These are phyloP conservation scores for Adansonia madagascariensis DNA, from an alignment of 441 rosid genomes.

Conservation along the genomic window DNA sequence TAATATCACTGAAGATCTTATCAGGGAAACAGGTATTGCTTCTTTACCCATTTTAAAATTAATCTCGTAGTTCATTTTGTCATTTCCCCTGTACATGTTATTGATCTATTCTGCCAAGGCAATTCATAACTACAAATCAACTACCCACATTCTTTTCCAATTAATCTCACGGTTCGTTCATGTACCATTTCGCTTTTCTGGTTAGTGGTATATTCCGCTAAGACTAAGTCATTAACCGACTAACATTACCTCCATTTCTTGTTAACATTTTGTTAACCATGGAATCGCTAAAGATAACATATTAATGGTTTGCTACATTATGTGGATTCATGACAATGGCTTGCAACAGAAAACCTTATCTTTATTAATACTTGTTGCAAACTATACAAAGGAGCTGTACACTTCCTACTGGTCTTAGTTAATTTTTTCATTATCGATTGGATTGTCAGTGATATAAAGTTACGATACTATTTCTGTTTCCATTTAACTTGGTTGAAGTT, in stretches of 20 bases:
- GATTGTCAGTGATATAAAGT: not conserved
- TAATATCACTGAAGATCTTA: constrained; percentile 72
- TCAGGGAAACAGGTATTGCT: constrained; percentile 75
- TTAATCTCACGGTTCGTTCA: not conserved
- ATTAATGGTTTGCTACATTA: not conserved
- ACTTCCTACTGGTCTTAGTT: constrained; percentile 19
- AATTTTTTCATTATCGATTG: constrained; percentile 19
- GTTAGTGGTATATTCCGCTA: not conserved
- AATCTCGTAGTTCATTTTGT: constrained; percentile 4
- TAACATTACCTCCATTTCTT: not conserved
- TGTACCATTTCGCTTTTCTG: not conserved
- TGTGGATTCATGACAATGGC: not conserved
- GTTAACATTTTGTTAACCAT: not conserved
- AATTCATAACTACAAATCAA: not conserved
- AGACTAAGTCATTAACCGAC: not conserved
- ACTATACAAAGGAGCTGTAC: no score
- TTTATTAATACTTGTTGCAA: not conserved
- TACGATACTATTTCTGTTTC: not conserved
- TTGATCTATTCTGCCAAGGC: not conserved
- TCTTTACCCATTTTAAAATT: not conserved
- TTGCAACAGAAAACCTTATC: not conserved
- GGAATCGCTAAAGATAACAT: not conserved
- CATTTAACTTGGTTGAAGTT: not conserved
- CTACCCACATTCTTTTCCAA: not conserved
- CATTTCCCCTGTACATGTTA: not conserved